Conservation (phyloP, 2,329 filamentous ascomycete genomes). For the Leptographium radiaticola region DNA sequence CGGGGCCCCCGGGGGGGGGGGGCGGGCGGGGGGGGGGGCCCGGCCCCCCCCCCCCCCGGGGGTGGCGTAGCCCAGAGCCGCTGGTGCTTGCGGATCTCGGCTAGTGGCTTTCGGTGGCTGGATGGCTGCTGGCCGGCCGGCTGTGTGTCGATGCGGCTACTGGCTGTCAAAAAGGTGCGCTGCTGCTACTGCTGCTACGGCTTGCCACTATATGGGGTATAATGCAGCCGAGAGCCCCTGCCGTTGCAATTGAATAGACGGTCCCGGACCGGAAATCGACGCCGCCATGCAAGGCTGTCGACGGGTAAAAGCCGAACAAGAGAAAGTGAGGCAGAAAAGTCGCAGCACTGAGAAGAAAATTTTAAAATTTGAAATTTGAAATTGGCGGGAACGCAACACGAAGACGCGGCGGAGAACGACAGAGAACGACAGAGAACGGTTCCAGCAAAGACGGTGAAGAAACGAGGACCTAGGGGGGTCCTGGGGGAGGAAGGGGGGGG, state of each 20-base stretch:
- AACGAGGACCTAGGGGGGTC: no score
- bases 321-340: not conserved
- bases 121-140: not conserved
- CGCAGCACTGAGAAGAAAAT: not conserved
- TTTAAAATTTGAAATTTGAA: no score
- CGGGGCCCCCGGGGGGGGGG: no score
- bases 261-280: slow-evolving; percentile 1
- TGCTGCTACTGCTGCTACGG: not conserved
- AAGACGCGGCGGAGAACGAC: not conserved
- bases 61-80: not conserved
- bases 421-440: not conserved
- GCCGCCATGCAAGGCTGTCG: slow-evolving; percentile 2
- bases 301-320: not conserved
- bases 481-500: no score
- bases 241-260: not conserved
- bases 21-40: no score
- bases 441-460: not conserved
- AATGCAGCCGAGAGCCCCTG: no score
- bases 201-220: not conserved
- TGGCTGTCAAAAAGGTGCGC: not conserved
- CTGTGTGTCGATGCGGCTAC: not conserved
- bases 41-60: not conserved
- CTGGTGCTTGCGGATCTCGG: not conserved
- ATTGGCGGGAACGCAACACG: no score
- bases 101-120: not conserved